phyloP scores from a whole-genome alignment of 768 basidiomycete genomes.

The Chiua virens region DNA sequence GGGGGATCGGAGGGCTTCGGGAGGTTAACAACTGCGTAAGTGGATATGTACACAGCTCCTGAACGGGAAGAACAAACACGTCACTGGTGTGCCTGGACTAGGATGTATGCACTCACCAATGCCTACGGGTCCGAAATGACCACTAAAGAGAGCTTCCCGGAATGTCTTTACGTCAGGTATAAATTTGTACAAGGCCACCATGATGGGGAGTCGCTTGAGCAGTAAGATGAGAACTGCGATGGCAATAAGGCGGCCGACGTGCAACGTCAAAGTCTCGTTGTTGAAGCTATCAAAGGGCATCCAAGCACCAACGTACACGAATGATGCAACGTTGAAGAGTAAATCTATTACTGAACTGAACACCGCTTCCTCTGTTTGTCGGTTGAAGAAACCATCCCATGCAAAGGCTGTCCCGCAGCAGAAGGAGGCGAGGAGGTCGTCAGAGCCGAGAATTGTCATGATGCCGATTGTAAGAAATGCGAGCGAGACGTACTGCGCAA shows the following conservation, averaged over 20 bases:
- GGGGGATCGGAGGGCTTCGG: conserved; percentile 46
- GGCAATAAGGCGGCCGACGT: conserved; percentile 82
- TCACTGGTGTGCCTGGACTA: background rate
- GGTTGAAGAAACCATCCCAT: conserved; percentile 94
- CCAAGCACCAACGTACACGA: conserved; percentile 96
- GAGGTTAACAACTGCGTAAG: conserved; percentile 67
- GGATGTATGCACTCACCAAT: conserved; percentile 46
- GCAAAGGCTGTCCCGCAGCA: conserved; percentile 95
- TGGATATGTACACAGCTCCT: conserved; percentile 93
- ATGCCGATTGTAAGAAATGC: conserved; percentile 84
- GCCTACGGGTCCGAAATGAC: conserved; percentile 92
- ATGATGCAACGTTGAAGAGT: conserved; percentile 92
- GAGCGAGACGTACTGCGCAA: conserved; percentile 87
- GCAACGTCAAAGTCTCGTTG: conserved; percentile 63
- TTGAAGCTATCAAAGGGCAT: conserved; percentile 88
- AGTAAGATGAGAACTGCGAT: conserved; percentile 81
- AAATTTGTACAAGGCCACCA: conserved; percentile 84
- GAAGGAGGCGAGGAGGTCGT: conserved; percentile 94
- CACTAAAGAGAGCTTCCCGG: conserved; percentile 90
- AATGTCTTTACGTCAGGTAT: conserved; percentile 97
- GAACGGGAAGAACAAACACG: background rate
- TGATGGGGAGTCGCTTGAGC: conserved; percentile 79
- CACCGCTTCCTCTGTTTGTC: conserved; percentile 90
- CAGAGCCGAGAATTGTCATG: conserved; percentile 82
- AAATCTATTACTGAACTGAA: conserved; percentile 97